These are phyloP conservation scores for Sporothrix inflata DNA, from an alignment of 2,329 filamentous ascomycete species.

Conservation along the genomic window DNA sequence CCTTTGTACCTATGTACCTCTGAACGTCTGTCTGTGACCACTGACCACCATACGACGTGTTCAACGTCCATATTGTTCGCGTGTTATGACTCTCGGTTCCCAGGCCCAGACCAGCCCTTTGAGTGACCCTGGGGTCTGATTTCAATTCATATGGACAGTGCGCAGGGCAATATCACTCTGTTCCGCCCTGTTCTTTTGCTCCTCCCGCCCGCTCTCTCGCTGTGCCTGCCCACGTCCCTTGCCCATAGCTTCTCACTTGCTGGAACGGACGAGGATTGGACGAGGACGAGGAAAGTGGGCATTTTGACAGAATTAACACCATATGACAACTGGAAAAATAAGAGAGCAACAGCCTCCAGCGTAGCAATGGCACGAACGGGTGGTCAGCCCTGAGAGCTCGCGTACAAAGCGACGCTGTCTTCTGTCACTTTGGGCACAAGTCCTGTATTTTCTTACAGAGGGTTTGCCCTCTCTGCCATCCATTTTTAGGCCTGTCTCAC, in stretches of 20 bases:
- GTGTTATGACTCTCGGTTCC: neutral
- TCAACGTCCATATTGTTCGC: neutral
- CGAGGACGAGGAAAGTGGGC: neutral
- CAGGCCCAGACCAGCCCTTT: neutral
- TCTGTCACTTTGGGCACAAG: no score
- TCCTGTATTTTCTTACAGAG: neutral
- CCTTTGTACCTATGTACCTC: neutral
- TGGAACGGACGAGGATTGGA: constrained; percentile 17
- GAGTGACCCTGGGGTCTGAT: neutral
- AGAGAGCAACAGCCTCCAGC: neutral
- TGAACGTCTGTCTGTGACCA: neutral
- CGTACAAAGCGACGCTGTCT: neutral
- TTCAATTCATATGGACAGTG: neutral
- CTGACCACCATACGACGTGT: neutral
- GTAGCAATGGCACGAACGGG: neutral
- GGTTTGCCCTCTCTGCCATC: neutral
- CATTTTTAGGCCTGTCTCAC: neutral
- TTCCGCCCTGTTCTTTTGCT: neutral
- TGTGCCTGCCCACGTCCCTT: neutral
- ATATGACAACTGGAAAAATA: neutral
- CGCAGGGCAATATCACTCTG: no score
- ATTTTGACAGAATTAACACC: neutral
- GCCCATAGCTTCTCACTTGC: neutral
- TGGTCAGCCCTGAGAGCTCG: neutral
- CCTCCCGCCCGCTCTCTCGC: neutral